Evolutionary conservation across 495 filamentous ascomycete species (phyloP).

Genomic region (Xeromyces bisporus): DNA sequence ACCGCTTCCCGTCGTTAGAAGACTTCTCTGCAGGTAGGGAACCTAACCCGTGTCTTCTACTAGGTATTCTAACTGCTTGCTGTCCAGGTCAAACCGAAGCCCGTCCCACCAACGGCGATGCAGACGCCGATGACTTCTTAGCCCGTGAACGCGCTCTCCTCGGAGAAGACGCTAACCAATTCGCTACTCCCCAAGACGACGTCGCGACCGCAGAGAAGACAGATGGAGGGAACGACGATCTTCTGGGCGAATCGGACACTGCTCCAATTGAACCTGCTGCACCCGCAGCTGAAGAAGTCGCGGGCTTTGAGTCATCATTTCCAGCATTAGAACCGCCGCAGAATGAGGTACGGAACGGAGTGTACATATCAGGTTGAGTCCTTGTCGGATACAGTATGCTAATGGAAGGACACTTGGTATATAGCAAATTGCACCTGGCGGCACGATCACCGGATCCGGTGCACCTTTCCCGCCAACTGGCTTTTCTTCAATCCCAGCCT

Average conservation of each 20-base stretch:
- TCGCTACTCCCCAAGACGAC: conserved; percentile 63
- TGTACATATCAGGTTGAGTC: not conserved
- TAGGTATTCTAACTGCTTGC: conserved; percentile 16
- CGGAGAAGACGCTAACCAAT: conserved; percentile 85
- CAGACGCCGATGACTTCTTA: conserved; percentile 61
- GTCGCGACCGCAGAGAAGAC: conserved; percentile 30
- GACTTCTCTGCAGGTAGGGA: conserved; percentile 79
- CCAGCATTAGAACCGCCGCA: conserved; percentile 61
- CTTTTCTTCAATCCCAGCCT: conserved; percentile 33
- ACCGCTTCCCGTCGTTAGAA: conserved; percentile 91
- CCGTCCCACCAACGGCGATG: conserved; percentile 22
- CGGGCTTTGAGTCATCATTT: conserved; percentile 74
- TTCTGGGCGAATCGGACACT: conserved; percentile 48
- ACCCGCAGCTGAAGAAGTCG: conserved; percentile 37
- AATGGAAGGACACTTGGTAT: conserved; percentile 10
- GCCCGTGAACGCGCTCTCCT: conserved; percentile 73
- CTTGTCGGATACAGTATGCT: conserved; percentile 3
- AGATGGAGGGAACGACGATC: conserved; percentile 47
- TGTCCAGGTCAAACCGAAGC: conserved; percentile 41
- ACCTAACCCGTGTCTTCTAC: conserved; percentile 4
- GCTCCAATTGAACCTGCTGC: conserved; percentile 14
- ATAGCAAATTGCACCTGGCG: conserved; percentile 69
- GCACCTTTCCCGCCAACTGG: conserved; percentile 50
- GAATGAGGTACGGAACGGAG: conserved; percentile 49
- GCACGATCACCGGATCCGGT: conserved; percentile 70